These are phyloP conservation scores for Aspergillus persii DNA, from an alignment of 2,329 filamentous ascomycete genomes.

Conservation along the genomic window DNA sequence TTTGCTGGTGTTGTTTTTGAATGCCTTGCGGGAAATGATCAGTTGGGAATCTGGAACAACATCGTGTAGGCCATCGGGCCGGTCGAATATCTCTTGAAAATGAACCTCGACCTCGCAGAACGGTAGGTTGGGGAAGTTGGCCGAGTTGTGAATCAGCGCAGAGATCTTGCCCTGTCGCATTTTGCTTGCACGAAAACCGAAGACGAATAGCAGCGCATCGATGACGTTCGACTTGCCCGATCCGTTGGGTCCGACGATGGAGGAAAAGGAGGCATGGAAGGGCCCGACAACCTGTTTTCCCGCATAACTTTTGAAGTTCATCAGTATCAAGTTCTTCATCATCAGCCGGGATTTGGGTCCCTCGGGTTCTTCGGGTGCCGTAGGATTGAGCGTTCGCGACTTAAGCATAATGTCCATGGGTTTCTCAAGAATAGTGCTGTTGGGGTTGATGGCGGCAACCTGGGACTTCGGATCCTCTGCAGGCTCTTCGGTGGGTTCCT, in stretches of 20 bases:
- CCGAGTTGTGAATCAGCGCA: conserved; percentile 95
- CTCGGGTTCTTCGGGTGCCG: conserved; percentile 67
- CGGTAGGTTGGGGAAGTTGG: conserved; percentile 77
- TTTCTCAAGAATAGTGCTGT: conserved; percentile 76
- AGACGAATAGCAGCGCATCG: conserved; percentile 96
- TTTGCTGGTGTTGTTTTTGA: conserved; percentile 97
- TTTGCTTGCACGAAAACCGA: conserved; percentile 97
- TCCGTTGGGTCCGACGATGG: conserved; percentile 94
- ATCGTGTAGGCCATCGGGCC: conserved; percentile 70
- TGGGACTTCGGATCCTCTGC: conserved; percentile 46
- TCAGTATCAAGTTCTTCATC: conserved; percentile 86
- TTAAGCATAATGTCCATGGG: conserved; percentile 94
- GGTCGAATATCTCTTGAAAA: conserved; percentile 91
- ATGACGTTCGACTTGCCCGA: conserved; percentile 99
- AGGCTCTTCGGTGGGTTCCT: conserved; percentile 21
- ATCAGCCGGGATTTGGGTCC: conserved; percentile 84
- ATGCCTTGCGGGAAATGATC: conserved; percentile 85
- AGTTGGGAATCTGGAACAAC: conserved; percentile 80
- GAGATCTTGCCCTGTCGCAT: conserved; percentile 99
- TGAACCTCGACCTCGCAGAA: conserved; percentile 95
- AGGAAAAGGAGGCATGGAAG: conserved; percentile 96
- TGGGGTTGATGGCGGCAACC: conserved; percentile 66
- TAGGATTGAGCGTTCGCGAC: conserved; percentile 67
- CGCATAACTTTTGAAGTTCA: conserved; percentile 99
- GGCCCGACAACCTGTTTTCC: conserved; percentile 92